Evolutionary conservation across 306 rosid genomes (phyloP).

Genomic region (Rubus parviflorus): DNA sequence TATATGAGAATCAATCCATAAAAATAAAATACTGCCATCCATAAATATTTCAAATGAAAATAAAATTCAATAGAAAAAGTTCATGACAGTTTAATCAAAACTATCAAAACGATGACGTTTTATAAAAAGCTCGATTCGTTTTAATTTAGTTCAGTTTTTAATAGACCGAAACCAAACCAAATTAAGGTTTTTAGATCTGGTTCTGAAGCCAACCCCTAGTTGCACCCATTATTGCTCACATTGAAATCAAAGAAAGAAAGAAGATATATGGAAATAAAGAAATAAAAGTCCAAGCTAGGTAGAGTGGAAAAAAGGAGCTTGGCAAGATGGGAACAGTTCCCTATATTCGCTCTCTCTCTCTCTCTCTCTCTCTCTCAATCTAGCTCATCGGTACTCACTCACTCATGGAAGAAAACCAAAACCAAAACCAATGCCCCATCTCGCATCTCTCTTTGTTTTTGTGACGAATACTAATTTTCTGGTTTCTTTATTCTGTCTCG

Average conservation of each 20-base stretch:
- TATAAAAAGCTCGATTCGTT: too few species aligned
- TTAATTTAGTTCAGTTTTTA: too few species aligned
- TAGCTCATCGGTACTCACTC: constrained; percentile 51
- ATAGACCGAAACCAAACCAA: too few species aligned
- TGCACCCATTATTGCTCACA: background rate
- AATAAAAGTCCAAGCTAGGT: background rate
- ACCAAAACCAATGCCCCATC: constrained; percentile 31
- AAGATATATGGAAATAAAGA: background rate
- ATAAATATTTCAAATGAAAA: too few species aligned
- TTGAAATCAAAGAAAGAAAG: constrained; percentile 1
- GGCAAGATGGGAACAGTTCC: constrained; percentile 45
- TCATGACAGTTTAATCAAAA: too few species aligned
- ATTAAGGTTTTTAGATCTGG: background rate
- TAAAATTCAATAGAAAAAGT: too few species aligned
- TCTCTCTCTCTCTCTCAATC: background rate
- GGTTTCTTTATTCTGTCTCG: background rate
- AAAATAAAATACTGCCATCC: too few species aligned
- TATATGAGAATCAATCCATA: too few species aligned
- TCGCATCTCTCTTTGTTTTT: background rate
- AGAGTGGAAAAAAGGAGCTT: constrained; percentile 33
- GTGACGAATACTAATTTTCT: background rate
- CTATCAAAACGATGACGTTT: too few species aligned
- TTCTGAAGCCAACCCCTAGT: background rate
- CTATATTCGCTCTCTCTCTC: constrained; percentile 47
- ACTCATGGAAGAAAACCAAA: background rate